Base-by-base conservation (phyloP, 1,284 basidiomycete species). In the Cutaneotrichosporon cyanovorans region DNA sequence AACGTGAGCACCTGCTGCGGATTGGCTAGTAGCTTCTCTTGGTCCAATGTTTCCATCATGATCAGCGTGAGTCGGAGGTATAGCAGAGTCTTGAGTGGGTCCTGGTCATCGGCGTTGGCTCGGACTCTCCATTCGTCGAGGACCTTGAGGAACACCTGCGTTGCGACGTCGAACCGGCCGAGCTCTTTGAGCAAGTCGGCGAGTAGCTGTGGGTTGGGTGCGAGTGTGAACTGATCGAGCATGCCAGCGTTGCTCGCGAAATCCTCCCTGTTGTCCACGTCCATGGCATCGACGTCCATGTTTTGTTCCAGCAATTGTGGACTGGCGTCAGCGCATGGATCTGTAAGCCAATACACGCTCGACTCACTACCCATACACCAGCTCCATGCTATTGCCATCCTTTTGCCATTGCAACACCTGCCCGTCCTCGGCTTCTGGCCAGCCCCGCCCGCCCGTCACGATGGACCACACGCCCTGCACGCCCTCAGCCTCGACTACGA, bases 21-120 rank as follows among this genome's bases (percentile, higher is more conserved):
- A 18, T 54, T 37, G 41, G 89, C 80, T 38, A 90, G 74, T n/a
- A 88, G 78, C 48, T 77, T 80, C 3, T 78, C 76, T 0, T 82
- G 78, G 25, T 28, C 25, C 3, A 87, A 68, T 37, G 79, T 76
- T 3, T 78, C 75, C 59, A 90, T 85, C 74, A 91, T 83, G 58
- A 84, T 80, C 53, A 88, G 74, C 20, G 87, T 80, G 28, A 91
- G 73, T 60, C 88, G 85, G 18, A 91, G 75, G 56, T 81, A 81
- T 3, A 85, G 73, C 21, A 92, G 62, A 1, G 75, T 46, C 56
- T 51, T 37, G 15, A 65, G 22, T 28, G 60, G 16, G 71, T 68
- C 19, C 62, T 57, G 55, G 76, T 78, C 38, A 70, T 68, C 31
- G 73, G 52, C 37, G 12, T 45, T 30, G 10, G 58, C 42, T 7